A percentile compares a stretch with the other conserved stretches of the same genome.
Evolutionary conservation across 345 rosid genomes (phyloP).

Genomic region (Orychophragmus violaceus): DNA sequence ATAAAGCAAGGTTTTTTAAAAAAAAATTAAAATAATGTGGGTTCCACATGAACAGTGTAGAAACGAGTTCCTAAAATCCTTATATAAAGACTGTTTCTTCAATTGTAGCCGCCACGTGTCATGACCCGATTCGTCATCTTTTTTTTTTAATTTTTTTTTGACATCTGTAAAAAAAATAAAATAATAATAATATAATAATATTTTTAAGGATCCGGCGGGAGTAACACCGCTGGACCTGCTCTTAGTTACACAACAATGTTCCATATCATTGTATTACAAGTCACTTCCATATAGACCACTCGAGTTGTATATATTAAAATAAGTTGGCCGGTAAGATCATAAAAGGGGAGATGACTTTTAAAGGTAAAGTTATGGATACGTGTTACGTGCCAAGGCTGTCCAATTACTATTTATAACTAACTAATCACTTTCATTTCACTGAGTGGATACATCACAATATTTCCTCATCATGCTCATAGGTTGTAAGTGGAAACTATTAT

Average conservation of each 20-base stretch:
- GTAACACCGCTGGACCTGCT: too few relatives aligned
- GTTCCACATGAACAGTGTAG: too few relatives aligned
- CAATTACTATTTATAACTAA: neutral
- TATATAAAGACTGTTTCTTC: too few relatives aligned
- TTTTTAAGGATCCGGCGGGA: too few relatives aligned
- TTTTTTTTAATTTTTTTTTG: too few relatives aligned
- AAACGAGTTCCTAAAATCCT: too few relatives aligned
- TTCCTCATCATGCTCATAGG: neutral
- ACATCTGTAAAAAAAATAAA: too few relatives aligned
- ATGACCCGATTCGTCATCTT: too few relatives aligned
- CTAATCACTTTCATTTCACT: neutral
- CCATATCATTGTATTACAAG: neutral
- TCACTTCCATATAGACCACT: neutral
- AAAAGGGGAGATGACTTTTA: neutral
- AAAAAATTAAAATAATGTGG: too few relatives aligned
- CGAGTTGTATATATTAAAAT: neutral
- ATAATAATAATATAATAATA: too few relatives aligned
- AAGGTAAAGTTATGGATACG: constrained; percentile 8
- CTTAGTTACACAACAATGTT: neutral
- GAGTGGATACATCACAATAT: constrained; percentile 1
- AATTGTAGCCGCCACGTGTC: too few relatives aligned
- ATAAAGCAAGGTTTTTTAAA: too few relatives aligned
- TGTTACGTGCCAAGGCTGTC: constrained; percentile 5
- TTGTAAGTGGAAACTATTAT: constrained; percentile 21
- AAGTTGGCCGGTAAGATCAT: constrained; percentile 1